Base-by-base conservation (phyloP, 129 eudicot genomes). In the Flaveria linearis region DNA sequence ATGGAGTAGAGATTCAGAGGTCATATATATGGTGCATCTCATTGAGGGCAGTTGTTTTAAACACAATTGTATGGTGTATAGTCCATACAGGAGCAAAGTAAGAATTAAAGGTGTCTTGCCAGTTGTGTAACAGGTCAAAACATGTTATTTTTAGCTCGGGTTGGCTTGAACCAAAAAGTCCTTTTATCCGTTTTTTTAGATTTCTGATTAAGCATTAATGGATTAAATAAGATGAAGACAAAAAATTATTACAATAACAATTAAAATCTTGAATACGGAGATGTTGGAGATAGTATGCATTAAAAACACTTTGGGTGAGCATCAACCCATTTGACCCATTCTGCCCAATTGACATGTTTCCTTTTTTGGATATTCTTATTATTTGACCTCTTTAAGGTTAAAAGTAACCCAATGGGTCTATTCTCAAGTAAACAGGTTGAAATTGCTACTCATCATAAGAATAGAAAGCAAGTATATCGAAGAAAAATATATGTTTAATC, bases 321-420 rank as follows among this genome's bases (percentile, higher is more conserved):
- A 41, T 67, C 26, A 17, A 41, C 51, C 51, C 72, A 1, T 67
- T 67, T 67, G 71, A 18, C 71, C 7, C 71, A 63, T 30, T 53
- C 60, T 53, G 22, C 23, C 60, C 60, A n/a, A 53, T 63, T 63
- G 25, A 65, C 50, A 18, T 20, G 45, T 41, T 68, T 26, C 17
- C 26, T 25, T 45, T 68, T 68, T 42, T 1, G 26, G 72, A 47
- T 42, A 68, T 41, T 14, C 14, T 18, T 43, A 20, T 43, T 68
- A 68, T 17, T 43, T 11, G 25, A 68, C 15, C 18, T 20, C 17
- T 5, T 18, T 20, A 43, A 43, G 55, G 11, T 68, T 42, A 53
- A 12, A 68, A 45, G 22, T n/a, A 43, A 68, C 22, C 22, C 22
- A 20, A 20, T 20, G 22, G 22, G 22, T 20, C 22, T 20, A 22